phyloP scores from a whole-genome alignment of 2,329 filamentous ascomycete species.

The Aureobasidium namibiae region DNA sequence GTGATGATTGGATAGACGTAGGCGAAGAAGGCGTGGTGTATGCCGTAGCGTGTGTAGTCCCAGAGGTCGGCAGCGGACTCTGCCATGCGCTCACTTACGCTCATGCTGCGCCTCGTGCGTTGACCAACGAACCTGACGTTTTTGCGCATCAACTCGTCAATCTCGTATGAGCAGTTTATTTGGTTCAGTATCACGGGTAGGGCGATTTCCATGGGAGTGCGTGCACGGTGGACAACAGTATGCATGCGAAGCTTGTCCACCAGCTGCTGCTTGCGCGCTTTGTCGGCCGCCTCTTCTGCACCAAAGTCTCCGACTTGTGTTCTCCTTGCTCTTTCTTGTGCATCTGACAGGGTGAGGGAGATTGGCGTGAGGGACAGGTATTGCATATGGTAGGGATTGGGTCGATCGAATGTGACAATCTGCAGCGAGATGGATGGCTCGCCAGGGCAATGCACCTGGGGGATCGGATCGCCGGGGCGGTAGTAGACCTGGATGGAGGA shows the following conservation, averaged over 20 bases:
- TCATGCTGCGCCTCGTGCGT: slow-evolving; percentile 73
- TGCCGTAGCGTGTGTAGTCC: slow-evolving; percentile 59
- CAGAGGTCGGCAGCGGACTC: slow-evolving; percentile 84
- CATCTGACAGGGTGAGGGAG: slow-evolving; percentile 63
- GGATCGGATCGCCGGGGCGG: slow-evolving; percentile 46
- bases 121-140: slow-evolving; percentile 81
- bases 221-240: slow-evolving; percentile 67
- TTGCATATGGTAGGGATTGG: slow-evolving; percentile 82
- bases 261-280: slow-evolving; percentile 56
- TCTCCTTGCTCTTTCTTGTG: slow-evolving; percentile 27
- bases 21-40: slow-evolving; percentile 62
- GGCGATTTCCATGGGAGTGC: slow-evolving; percentile 74
- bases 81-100: slow-evolving; percentile 88
- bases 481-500: slow-evolving; percentile 59
- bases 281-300: slow-evolving; percentile 60
- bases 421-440: slow-evolving; percentile 67
- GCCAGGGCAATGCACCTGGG: slow-evolving; percentile 60
- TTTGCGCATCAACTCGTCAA: slow-evolving; percentile 76
- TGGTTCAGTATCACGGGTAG: slow-evolving; percentile 79
- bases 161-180: slow-evolving; percentile 91
- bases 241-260: slow-evolving; percentile 84
- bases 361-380: slow-evolving; percentile 91
- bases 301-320: slow-evolving; percentile 50
- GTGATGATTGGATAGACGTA: slow-evolving; percentile 74
- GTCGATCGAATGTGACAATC: slow-evolving; percentile 80